phyloP scores from a whole-genome alignment of 768 basidiomycete genomes.

The Macrolepiota dolichaula region DNA sequence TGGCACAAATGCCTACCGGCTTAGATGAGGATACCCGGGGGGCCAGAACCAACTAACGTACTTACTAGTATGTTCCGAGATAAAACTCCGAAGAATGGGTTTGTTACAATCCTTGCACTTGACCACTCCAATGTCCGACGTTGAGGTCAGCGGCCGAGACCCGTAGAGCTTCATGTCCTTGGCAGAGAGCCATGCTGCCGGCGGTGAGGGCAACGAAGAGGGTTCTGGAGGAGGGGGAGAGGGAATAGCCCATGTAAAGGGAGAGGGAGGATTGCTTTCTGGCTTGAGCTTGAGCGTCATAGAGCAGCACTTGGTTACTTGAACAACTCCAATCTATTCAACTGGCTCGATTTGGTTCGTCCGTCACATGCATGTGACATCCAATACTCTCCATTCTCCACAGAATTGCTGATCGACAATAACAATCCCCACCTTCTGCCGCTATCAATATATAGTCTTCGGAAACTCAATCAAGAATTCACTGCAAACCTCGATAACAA shows the following conservation, averaged over 20 bases:
- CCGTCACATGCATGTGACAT: background rate
- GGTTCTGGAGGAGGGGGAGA: constrained; percentile 34
- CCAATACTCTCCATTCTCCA: background rate
- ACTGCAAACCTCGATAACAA: too few species aligned
- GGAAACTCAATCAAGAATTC: too few species aligned
- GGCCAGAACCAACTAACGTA: background rate
- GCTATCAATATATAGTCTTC: too few species aligned
- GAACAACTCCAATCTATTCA: background rate
- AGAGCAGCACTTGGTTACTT: constrained; percentile 16
- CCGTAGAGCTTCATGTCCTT: constrained; percentile 89
- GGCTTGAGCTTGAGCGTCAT: constrained; percentile 48
- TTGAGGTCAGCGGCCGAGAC: constrained; percentile 64
- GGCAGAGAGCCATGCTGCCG: constrained; percentile 82
- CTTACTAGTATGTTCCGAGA: constrained; percentile 72
- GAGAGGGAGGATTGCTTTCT: constrained; percentile 38
- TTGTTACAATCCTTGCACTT: constrained; percentile 82
- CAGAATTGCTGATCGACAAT: background rate
- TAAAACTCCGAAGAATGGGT: constrained; percentile 71
- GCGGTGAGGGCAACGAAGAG: constrained; percentile 59
- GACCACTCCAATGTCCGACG: constrained; percentile 57
- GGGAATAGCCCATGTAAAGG: constrained; percentile 63
- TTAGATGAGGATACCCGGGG: constrained; percentile 1
- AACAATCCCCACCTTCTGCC: too few species aligned
- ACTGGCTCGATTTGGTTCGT: background rate
- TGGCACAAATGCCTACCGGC: constrained; percentile 54